A percentile compares a stretch with the other conserved stretches of the same genome.
Evolutionary conservation across 345 rosid genomes (phyloP).

Genomic region (Physaria fendleri): DNA sequence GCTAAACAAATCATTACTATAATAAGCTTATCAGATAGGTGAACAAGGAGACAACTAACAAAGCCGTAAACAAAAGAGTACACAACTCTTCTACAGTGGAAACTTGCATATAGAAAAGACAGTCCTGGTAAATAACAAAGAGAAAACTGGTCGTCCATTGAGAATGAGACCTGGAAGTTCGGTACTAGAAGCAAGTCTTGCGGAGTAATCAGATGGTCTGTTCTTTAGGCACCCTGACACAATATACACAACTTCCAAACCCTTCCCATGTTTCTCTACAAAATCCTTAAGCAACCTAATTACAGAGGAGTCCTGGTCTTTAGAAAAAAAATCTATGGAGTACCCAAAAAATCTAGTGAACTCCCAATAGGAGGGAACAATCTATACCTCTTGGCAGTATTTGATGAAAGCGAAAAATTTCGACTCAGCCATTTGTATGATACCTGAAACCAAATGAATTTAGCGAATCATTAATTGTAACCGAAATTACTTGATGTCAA

Average conservation of each 20-base stretch:
- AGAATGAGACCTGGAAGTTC: conserved; percentile 62
- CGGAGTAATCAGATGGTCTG: conserved; percentile 47
- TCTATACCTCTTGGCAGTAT: conserved; percentile 71
- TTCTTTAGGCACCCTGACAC: conserved; percentile 81
- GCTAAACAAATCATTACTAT: not conserved
- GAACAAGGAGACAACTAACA: not conserved
- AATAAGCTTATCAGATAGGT: not conserved
- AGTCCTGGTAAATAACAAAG: not conserved
- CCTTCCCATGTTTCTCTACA: conserved; percentile 48
- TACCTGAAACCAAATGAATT: conserved; percentile 47
- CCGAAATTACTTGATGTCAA: not conserved
- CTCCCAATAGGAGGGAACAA: not conserved
- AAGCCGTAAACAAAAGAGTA: not conserved
- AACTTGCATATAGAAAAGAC: not conserved
- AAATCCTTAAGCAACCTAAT: conserved; percentile 78
- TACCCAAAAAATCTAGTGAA: not conserved
- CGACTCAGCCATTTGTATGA: conserved; percentile 98
- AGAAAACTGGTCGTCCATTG: not conserved
- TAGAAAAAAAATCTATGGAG: not conserved
- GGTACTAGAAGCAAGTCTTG: conserved; percentile 59
- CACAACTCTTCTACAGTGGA: not conserved
- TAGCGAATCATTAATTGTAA: not conserved
- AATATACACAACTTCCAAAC: conserved; percentile 60
- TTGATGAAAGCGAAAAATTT: conserved; percentile 64
- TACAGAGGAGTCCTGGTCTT: not conserved